phyloP scores from a whole-genome alignment of 2,329 filamentous ascomycete genomes.

The Diplodia intermedia region DNA sequence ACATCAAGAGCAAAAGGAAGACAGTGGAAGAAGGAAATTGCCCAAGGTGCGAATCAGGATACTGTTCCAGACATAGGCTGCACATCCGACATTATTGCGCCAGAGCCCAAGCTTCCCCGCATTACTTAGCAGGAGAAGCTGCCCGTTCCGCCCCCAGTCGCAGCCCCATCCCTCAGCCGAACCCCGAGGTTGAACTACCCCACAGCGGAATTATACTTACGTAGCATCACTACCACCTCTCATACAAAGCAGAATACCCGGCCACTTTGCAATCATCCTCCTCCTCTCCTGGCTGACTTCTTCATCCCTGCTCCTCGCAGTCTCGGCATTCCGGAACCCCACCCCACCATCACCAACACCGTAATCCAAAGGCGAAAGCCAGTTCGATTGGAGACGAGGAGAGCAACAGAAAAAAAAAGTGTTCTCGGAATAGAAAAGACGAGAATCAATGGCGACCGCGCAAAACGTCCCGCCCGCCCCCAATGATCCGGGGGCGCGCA shows the following conservation, averaged over 20 bases:
- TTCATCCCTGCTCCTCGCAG: too few species aligned
- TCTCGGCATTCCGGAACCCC: too few species aligned
- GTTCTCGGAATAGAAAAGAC: neutral
- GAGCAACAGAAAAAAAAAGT: too few species aligned
- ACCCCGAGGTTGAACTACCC: slow-evolving; percentile 11
- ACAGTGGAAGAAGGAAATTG: neutral
- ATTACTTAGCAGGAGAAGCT: neutral
- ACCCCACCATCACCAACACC: too few species aligned
- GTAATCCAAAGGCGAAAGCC: too few species aligned
- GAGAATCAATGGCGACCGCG: neutral
- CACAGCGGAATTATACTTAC: neutral
- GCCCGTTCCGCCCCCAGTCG: neutral
- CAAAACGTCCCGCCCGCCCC: slow-evolving; percentile 26
- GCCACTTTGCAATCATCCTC: neutral
- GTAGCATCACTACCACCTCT: too few species aligned
- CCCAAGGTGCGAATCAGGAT: neutral
- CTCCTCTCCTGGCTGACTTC: too few species aligned
- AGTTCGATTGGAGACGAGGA: neutral
- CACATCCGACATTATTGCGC: neutral
- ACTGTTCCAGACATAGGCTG: too few species aligned
- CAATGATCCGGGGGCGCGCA: slow-evolving; percentile 34
- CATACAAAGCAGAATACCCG: neutral
- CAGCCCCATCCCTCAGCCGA: neutral
- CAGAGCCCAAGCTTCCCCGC: slow-evolving; percentile 7
- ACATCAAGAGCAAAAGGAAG: neutral